These are phyloP conservation scores for Stropharia rugosoannulata DNA, from an alignment of 768 basidiomycete species.

Conservation along the genomic window DNA sequence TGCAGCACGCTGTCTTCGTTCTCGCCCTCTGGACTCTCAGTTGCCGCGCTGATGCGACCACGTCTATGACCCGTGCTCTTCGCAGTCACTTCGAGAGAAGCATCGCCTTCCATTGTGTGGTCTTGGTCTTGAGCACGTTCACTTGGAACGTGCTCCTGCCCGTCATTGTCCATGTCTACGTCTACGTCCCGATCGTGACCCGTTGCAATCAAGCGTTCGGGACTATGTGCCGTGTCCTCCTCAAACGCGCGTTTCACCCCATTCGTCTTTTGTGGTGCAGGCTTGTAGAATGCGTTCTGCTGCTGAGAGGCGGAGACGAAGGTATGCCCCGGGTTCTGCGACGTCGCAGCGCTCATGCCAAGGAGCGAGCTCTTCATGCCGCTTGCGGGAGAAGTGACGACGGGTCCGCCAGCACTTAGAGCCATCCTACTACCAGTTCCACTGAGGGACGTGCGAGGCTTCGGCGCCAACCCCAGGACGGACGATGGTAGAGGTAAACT, in stretches of 20 bases:
- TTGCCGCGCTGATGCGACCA: slow-evolving; percentile 6
- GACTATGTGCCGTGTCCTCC: slow-evolving; percentile 16
- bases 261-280: slow-evolving; percentile 35
- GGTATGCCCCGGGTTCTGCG: slow-evolving; percentile 21
- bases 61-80: slow-evolving; percentile 5
- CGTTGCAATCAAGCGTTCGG: slow-evolving; percentile 14
- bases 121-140: neutral
- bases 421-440: slow-evolving; percentile 25
- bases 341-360: slow-evolving; percentile 10
- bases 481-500: slow-evolving; percentile 25
- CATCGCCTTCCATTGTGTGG: neutral
- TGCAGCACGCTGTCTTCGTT: slow-evolving; percentile 18
- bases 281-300: slow-evolving; percentile 69
- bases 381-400: slow-evolving; percentile 27
- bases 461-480: slow-evolving; percentile 15
- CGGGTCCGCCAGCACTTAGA: slow-evolving; percentile 16
- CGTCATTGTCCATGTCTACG: neutral
- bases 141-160: neutral
- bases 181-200: slow-evolving; percentile 19
- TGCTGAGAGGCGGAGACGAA: slow-evolving; percentile 53
- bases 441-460: slow-evolving; percentile 22
- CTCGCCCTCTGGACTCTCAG: slow-evolving; percentile 18
- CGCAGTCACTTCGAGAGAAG: neutral
- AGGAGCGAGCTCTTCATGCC: slow-evolving; percentile 12
- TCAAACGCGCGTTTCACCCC: slow-evolving; percentile 33